Conservation (phyloP, 202 grass and related monocot species). For the Panicum virgatum region DNA sequence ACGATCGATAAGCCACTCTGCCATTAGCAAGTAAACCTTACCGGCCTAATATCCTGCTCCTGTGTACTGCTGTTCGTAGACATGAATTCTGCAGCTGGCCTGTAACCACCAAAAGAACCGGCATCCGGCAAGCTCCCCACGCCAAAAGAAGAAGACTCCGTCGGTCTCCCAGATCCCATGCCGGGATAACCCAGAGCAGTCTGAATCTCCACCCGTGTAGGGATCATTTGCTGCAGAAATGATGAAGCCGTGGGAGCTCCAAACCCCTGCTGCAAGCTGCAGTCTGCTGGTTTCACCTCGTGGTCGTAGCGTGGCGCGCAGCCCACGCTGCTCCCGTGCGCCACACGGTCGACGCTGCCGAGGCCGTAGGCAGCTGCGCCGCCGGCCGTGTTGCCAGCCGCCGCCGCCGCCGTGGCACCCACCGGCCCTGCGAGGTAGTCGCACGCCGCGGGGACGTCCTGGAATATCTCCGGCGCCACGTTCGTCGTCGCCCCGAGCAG, state of each 20-base stretch:
- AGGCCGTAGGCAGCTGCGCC: not conserved
- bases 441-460: slow-evolving; percentile 22
- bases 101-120: slow-evolving; percentile 43
- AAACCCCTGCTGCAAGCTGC: no score
- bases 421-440: not conserved
- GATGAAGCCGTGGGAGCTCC: slow-evolving; percentile 11
- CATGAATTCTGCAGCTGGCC: slow-evolving; percentile 34
- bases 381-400: not conserved
- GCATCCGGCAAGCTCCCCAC: slow-evolving; percentile 34
- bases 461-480: slow-evolving; percentile 35
- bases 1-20: not conserved
- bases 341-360: not conserved
- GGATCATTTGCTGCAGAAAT: no score
- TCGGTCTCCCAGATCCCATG: not conserved
- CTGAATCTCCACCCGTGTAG: no score
- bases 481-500: slow-evolving; percentile 32
- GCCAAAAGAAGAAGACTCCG: not conserved
- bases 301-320: slow-evolving; percentile 31
- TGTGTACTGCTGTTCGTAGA: slow-evolving; percentile 22
- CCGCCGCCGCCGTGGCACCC: no score
- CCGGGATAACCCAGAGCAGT: slow-evolving; percentile 1
- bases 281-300: no score
- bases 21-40: slow-evolving; percentile 9
- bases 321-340: slow-evolving; percentile 4
- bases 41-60: slow-evolving; percentile 13